Conservation (phyloP, 305 asterid species). For the Euphrasia arctica region DNA sequence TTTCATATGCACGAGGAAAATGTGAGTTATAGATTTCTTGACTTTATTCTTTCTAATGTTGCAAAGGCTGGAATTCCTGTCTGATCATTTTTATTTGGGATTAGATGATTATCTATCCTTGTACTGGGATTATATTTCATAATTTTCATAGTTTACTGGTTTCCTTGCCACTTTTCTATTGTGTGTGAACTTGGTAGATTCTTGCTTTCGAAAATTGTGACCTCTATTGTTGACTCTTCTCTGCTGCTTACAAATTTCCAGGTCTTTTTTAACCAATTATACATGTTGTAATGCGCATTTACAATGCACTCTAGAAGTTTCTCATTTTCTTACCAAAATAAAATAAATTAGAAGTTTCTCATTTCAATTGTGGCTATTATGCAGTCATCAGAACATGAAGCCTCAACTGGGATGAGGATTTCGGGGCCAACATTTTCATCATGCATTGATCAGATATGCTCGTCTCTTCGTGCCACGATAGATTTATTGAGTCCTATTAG, state of each 20-base stretch:
- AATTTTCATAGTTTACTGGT: slow-evolving; percentile 10
- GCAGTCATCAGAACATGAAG: slow-evolving; percentile 57
- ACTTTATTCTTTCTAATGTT: slow-evolving; percentile 14
- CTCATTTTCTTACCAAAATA: background rate
- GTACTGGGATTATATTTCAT: background rate
- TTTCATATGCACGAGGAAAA: slow-evolving; percentile 46
- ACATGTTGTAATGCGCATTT: slow-evolving; percentile 1
- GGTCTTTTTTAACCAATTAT: background rate
- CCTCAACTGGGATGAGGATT: slow-evolving; percentile 43
- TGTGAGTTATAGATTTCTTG: slow-evolving; percentile 46
- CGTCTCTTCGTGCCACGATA: slow-evolving; percentile 52
- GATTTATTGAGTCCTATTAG: slow-evolving; percentile 48
- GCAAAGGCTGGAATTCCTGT: background rate
- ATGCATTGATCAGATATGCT: slow-evolving; percentile 59
- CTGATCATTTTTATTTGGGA: background rate
- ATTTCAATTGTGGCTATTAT: slow-evolving; percentile 28
- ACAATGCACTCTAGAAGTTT: slow-evolving; percentile 8
- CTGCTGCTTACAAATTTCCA: background rate
- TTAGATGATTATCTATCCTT: background rate
- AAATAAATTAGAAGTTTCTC: too few species aligned
- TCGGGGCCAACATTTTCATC: slow-evolving; percentile 54
- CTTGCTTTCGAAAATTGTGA: slow-evolving; percentile 15
- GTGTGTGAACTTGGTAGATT: slow-evolving; percentile 7
- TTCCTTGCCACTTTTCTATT: slow-evolving; percentile 17
- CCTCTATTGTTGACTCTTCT: background rate